Base-by-base conservation (phyloP, 2,329 filamentous ascomycete species). In the Didymella pinodella region DNA sequence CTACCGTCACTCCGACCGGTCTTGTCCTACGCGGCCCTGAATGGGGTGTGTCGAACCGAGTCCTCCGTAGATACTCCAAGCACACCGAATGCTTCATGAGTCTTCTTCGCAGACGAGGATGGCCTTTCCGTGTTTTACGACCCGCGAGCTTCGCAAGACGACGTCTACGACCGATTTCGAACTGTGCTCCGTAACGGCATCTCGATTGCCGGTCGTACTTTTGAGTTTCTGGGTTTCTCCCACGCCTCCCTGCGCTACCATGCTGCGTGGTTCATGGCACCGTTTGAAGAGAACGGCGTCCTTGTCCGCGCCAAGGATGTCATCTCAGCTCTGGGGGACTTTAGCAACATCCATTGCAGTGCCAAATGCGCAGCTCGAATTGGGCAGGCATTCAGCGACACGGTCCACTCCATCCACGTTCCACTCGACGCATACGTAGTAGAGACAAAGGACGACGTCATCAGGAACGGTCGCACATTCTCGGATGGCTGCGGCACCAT, bases 401-500 rank as follows among this genome's bases (percentile, higher is more conserved):
- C 91, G 0, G 85, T 89, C 0, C 87, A 84, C 29, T 85, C 89
- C 0, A 78, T 93, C 89, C 14, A 67, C 70, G 20, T 65, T 57
- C 5, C 63, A 76, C 77, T 51, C 88, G 0, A 86, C 86, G 2
- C 87, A 82, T 41, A 61, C n/a, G 63, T 68, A 3, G 61, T 56
- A 73, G 51, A 65, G 22, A 1, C 66, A 74, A 81, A 88, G 0
- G 63, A 71, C 0, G 87, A 91, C 57, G 79, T 91, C 1, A 79
- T 83, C 57, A 72, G 75, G n/a, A 84, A 83, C 11, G 78, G 75
- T 0, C 83, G 87, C 4, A 82, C 88, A 0, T 96, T 95, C 71
- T 93, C 89, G 60, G 92, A 95, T 69, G 92, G 92, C 1, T 89
- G 91, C 1, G 92, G 92, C 0, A 92, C 87, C 0, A 85, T 95